Percentiles rank a stretch among this genome's conserved stretches.
Evolutionary conservation across 2,329 filamentous ascomycete genomes (phyloP).

Genomic region (Apiospora kogelbergensis): DNA sequence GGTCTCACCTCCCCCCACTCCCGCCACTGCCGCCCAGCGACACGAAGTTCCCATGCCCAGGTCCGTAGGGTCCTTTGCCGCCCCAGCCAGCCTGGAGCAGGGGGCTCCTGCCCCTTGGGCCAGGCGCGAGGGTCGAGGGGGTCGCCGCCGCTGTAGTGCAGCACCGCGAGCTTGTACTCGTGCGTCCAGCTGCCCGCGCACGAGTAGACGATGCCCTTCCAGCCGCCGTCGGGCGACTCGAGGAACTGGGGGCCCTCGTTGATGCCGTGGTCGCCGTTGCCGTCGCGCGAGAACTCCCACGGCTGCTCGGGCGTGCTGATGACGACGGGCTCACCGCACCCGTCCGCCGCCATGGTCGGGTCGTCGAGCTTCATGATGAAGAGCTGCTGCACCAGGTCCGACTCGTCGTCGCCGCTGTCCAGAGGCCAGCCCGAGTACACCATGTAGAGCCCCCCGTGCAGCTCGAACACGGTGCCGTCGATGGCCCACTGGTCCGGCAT

Average conservation of each 20-base stretch:
- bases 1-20: slow-evolving; percentile 14
- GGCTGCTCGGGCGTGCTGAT: slow-evolving; percentile 25
- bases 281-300: slow-evolving; percentile 32
- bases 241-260: slow-evolving; percentile 35
- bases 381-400: slow-evolving; percentile 29
- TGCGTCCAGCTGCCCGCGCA: slow-evolving; percentile 33
- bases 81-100: slow-evolving; percentile 22
- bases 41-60: slow-evolving; percentile 31
- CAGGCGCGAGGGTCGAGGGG: slow-evolving; percentile 28
- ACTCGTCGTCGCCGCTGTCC: slow-evolving; percentile 16
- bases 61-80: slow-evolving; percentile 24
- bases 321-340: slow-evolving; percentile 17
- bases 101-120: slow-evolving; percentile 27
- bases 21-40: neutral
- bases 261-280: slow-evolving; percentile 29
- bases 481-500: slow-evolving; percentile 34
- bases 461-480: slow-evolving; percentile 32
- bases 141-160: slow-evolving; percentile 28
- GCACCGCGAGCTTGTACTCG: slow-evolving; percentile 33
- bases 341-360: slow-evolving; percentile 22
- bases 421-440: slow-evolving; percentile 34
- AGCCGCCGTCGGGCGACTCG: slow-evolving; percentile 26
- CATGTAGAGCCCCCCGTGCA: slow-evolving; percentile 27
- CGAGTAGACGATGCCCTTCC: slow-evolving; percentile 30
- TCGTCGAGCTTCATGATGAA: slow-evolving; percentile 27